Conservation (phyloP, 768 basidiomycete genomes). For the Pisolithus sp. region DNA sequence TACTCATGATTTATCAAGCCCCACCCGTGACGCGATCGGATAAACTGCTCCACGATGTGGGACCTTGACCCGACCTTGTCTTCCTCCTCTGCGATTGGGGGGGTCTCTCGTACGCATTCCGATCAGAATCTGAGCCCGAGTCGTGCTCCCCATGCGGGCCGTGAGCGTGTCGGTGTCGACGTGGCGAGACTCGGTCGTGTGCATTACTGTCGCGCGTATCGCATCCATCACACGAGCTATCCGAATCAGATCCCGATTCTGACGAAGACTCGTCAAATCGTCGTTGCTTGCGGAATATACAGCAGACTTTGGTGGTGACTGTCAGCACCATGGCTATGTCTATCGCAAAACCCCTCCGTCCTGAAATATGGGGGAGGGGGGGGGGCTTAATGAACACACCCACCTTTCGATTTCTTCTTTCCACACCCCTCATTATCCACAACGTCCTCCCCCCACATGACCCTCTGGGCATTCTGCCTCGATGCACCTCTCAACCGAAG, state of each 20-base stretch:
- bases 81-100: conserved; percentile 16
- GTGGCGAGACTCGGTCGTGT: neutral
- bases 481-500: conserved; percentile 4
- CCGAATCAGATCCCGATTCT: conserved; percentile 48
- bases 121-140: conserved; percentile 18
- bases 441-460: conserved; percentile 80
- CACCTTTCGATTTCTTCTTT: conserved; percentile 91
- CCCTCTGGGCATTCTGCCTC: conserved; percentile 44
- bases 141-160: conserved; percentile 12
- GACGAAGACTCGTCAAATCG: conserved; percentile 79
- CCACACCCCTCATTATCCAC: conserved; percentile 89
- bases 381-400: conserved; percentile 22
- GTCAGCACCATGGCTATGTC: neutral
- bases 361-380: neutral
- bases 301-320: conserved; percentile 62
- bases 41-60: neutral
- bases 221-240: conserved; percentile 14
- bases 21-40: neutral
- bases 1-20: neutral
- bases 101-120: conserved; percentile 48
- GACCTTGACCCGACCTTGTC: neutral
- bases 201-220: neutral
- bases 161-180: conserved; percentile 2
- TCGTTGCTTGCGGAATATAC: conserved; percentile 84
- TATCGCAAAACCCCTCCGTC: neutral